Percentiles rank a stretch among this genome's conserved stretches.
Conservation (phyloP, 164 flowering plant species). For the Chloranthus sessilifolius region DNA sequence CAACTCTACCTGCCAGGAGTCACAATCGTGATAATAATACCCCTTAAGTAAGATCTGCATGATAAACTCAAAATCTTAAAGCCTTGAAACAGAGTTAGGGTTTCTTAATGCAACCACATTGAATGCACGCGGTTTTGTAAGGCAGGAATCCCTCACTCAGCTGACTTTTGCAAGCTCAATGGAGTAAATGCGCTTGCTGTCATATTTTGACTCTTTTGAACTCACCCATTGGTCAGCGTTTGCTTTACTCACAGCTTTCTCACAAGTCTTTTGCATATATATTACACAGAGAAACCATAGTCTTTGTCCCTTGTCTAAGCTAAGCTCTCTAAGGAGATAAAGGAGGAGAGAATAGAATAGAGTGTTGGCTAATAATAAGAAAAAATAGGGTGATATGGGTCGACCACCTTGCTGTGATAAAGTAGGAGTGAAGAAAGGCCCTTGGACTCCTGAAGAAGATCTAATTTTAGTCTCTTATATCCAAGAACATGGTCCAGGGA, state of each 20-base stretch:
- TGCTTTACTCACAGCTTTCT: not conserved
- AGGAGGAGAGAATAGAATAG: not conserved
- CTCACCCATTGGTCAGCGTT: constrained; percentile 20
- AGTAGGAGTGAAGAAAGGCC: constrained; percentile 37
- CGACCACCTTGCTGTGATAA: constrained; percentile 41
- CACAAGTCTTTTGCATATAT: constrained; percentile 7
- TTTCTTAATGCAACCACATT: constrained; percentile 18
- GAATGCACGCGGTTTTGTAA: constrained; percentile 44
- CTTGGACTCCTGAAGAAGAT: constrained; percentile 48
- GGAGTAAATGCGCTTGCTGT: constrained; percentile 40
- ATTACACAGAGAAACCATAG: constrained; percentile 12
- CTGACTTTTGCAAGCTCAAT: constrained; percentile 33
- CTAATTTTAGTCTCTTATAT: constrained; percentile 32
- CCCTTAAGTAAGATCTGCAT: no score
- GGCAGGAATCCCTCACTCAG: constrained; percentile 23
- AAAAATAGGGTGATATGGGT: constrained; percentile 20
- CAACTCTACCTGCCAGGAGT: no score
- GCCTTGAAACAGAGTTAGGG: not conserved
- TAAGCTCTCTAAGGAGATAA: constrained; percentile 5
- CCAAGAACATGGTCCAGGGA: constrained; percentile 39
- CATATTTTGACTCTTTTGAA: constrained; percentile 32
- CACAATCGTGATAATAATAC: no score
- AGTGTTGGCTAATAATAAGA: not conserved
- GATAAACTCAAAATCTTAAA: no score
- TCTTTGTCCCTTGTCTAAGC: constrained; percentile 31